Evolutionary conservation across 2,329 filamentous ascomycete genomes (phyloP).

Genomic region (Drechslera avenae): DNA sequence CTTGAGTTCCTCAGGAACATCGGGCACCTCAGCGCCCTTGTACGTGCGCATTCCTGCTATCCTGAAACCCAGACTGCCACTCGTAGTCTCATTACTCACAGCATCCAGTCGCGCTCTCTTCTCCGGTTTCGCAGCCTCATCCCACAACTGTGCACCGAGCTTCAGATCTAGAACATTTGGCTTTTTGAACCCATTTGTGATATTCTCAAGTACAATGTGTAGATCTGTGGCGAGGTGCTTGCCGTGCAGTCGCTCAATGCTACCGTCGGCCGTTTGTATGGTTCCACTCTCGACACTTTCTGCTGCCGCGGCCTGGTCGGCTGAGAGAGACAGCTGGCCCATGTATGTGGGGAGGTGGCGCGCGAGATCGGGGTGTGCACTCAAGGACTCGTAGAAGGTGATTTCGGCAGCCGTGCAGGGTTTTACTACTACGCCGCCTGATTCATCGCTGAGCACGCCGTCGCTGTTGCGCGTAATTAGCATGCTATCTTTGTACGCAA

Average conservation of each 20-base stretch:
- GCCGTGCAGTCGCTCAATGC: constrained; percentile 55
- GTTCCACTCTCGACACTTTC: constrained; percentile 32
- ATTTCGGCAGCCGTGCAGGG: constrained; percentile 87
- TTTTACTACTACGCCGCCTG: constrained; percentile 89
- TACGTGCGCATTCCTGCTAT: constrained; percentile 70
- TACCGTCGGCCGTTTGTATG: constrained; percentile 33
- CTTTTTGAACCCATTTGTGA: constrained; percentile 76
- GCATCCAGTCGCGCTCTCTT: constrained; percentile 66
- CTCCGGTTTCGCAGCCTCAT: constrained; percentile 66
- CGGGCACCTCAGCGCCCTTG: constrained; percentile 38
- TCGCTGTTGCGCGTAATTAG: constrained; percentile 62
- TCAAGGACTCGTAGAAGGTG: constrained; percentile 80
- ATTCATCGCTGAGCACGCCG: constrained; percentile 82
- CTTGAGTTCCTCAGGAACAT: constrained; percentile 35
- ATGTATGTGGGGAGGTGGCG: constrained; percentile 84
- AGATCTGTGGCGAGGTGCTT: constrained; percentile 74
- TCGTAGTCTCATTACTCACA: constrained; percentile 64
- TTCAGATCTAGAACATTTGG: constrained; percentile 95
- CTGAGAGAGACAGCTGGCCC: constrained; percentile 71
- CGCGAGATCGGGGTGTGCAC: constrained; percentile 73
- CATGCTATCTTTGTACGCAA: not conserved
- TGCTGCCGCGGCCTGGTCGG: constrained; percentile 21
- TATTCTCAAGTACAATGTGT: constrained; percentile 84
- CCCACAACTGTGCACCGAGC: constrained; percentile 84
- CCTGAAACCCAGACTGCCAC: constrained; percentile 64